A percentile compares a stretch with the other conserved stretches of the same genome.
Evolutionary conservation across 192 early-diverging fungal species (phyloP).

Genomic region (Coemansia sp.): DNA sequence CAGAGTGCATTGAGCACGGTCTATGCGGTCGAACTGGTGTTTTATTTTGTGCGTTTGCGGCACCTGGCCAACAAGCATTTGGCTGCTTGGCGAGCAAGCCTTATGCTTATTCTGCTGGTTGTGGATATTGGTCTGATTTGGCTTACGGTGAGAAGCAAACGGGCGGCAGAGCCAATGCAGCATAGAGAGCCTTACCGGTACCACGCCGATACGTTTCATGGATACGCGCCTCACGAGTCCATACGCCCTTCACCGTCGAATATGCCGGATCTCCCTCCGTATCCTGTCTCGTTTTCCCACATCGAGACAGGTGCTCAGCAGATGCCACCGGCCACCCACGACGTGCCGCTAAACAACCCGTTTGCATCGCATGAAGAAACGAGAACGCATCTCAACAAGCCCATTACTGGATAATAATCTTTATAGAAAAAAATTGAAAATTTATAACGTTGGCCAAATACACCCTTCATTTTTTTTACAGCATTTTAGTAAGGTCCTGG

Average conservation of each 20-base stretch:
- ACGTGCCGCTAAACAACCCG: neutral
- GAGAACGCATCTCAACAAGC: constrained; percentile 41
- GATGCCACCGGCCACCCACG: neutral
- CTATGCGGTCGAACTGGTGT: constrained; percentile 35
- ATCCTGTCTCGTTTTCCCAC: constrained; percentile 1
- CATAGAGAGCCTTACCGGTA: neutral
- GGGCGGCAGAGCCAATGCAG: neutral
- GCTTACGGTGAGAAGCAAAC: constrained; percentile 43
- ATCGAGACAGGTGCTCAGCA: neutral
- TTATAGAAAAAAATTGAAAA: neutral
- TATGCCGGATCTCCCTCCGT: constrained; percentile 5
- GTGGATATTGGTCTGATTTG: constrained; percentile 44
- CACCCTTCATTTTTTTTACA: neutral
- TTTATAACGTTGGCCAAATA: neutral
- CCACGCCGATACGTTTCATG: neutral
- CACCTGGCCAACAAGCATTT: constrained; percentile 27
- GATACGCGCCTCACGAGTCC: neutral
- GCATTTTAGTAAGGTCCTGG: neutral
- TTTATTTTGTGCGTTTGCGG: constrained; percentile 44
- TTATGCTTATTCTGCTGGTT: constrained; percentile 40
- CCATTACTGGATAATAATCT: constrained; percentile 26
- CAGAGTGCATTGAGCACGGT: constrained; percentile 34
- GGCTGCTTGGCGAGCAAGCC: constrained; percentile 44
- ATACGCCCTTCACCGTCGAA: neutral
- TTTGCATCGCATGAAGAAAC: constrained; percentile 1